Conservation (phyloP, 257 asterid species). For the Solanum rostratum region DNA sequence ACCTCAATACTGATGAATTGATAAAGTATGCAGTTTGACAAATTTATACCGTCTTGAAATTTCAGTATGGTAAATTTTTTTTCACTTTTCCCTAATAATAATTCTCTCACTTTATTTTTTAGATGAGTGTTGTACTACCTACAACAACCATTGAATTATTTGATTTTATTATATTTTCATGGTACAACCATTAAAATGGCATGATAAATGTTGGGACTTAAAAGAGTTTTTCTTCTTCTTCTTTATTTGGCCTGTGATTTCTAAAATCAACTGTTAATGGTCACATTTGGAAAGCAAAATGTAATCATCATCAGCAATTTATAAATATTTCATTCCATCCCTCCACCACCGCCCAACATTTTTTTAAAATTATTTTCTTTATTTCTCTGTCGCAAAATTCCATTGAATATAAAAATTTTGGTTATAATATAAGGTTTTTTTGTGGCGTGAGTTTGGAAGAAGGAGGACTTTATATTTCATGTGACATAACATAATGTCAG, state of each 20-base stretch:
- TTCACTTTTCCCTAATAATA: too few species aligned
- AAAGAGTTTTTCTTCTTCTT: background rate
- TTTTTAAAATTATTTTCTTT: background rate
- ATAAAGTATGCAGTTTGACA: background rate
- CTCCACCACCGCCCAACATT: background rate
- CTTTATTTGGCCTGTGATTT: background rate
- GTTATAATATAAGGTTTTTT: background rate
- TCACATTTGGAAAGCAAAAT: background rate
- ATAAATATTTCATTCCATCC: background rate
- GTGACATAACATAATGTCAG: background rate
- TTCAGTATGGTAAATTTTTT: background rate
- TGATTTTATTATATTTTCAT: too few species aligned
- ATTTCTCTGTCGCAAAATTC: background rate
- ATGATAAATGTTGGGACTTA: background rate
- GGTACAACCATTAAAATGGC: background rate
- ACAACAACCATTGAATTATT: too few species aligned
- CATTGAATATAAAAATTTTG: background rate
- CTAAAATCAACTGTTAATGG: background rate
- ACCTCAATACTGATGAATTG: too few species aligned
- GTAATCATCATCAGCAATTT: background rate
- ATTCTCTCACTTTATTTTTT: background rate
- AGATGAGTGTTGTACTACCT: background rate
- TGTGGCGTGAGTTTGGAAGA: background rate
- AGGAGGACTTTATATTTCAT: background rate
- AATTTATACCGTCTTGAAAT: background rate